Conservation (phyloP, 2,329 filamentous ascomycete species). For the Colletotrichum liaoningense region DNA sequence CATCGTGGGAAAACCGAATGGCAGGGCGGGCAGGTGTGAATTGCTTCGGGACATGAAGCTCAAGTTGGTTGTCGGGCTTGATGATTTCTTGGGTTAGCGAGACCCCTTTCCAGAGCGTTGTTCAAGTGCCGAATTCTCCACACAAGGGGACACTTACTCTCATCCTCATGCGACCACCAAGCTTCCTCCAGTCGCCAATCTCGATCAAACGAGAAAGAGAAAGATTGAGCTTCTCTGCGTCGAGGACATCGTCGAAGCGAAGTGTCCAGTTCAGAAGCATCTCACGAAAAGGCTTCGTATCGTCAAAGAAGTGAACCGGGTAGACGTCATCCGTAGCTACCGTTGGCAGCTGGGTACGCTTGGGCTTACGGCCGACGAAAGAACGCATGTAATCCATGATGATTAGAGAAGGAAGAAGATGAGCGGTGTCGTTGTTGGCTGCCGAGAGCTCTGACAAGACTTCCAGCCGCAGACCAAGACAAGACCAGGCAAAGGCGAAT, state of each 20-base stretch:
- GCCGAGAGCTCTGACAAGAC: conserved; percentile 22
- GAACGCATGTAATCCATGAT: conserved; percentile 19
- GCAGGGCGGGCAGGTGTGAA: conserved; percentile 49
- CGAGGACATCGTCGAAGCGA: conserved; percentile 59
- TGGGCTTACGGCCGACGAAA: conserved; percentile 15
- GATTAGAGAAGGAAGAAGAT: neutral
- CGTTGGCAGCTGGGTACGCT: conserved; percentile 19
- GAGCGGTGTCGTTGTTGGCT: conserved; percentile 1
- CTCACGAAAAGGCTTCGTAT: conserved; percentile 38
- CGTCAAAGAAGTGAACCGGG: conserved; percentile 48
- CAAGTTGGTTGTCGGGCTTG: conserved; percentile 41
- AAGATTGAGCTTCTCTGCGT: conserved; percentile 49
- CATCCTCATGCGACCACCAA: conserved; percentile 56
- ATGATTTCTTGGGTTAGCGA: neutral
- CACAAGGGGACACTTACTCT: conserved; percentile 42
- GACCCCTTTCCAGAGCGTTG: too few species aligned
- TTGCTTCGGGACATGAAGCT: conserved; percentile 46
- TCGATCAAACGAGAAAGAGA: conserved; percentile 52
- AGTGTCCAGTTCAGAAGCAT: conserved; percentile 49
- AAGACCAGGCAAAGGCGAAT: conserved; percentile 1
- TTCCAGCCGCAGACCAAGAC: conserved; percentile 11
- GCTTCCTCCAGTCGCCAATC: conserved; percentile 57
- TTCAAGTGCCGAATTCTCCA: too few species aligned
- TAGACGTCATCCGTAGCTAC: conserved; percentile 42
- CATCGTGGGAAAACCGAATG: conserved; percentile 51